Base-by-base conservation (phyloP, 352 stramenopile genomes). In the Phytophthora agathidicida region DNA sequence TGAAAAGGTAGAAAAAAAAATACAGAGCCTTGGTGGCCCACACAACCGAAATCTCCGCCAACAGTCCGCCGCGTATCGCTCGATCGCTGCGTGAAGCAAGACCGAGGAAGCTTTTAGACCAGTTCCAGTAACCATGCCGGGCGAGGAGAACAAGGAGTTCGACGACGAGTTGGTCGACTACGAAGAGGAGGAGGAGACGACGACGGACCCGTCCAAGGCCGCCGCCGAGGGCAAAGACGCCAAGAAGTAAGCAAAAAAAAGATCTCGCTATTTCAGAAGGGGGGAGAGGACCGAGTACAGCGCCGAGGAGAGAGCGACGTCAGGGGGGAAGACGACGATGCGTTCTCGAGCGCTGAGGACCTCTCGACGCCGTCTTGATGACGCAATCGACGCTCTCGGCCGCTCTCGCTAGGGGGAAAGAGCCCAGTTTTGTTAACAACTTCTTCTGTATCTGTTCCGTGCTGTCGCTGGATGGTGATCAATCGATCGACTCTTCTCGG, bases 141-240 rank as follows among this genome's bases (percentile, higher is more conserved):
- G 66, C 37, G 86, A 94, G 66, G 86, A 93, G 58, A 96, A 91
- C 78, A 94, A 96, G 70, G 83, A 93, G 68, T 91, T 91, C 57
- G 86, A 93, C 65, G 86, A 96, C 64, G 86, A 96, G 64, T 64
- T 96, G 41, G 83, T 96, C 61, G 86, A 96, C 77, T 96, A 96
- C 73, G 86, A 93, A 68, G 84, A 93, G 58, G 86, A 96, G 57
- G 86, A 94, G 62, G 86, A 94, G 73, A 86, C 73, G 65, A 92
- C 75, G 66, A 93, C 69, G 49, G 80, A 86, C 55, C 76, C 57
- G 50, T 77, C 74, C 68, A 94, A 94, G 77, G 72, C 52, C 56
- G 81, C 60, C 49, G 81, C 77, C 51, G 84, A 94, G 61, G 82
- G 78, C 51, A 94, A 93, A 63, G 86, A 96, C 70, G 83, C 86